Evolutionary conservation across 208 protist species (phyloP), one percentile per base, ranked within the genome.

Genomic region (Acanthamoeba pearcei): DNA sequence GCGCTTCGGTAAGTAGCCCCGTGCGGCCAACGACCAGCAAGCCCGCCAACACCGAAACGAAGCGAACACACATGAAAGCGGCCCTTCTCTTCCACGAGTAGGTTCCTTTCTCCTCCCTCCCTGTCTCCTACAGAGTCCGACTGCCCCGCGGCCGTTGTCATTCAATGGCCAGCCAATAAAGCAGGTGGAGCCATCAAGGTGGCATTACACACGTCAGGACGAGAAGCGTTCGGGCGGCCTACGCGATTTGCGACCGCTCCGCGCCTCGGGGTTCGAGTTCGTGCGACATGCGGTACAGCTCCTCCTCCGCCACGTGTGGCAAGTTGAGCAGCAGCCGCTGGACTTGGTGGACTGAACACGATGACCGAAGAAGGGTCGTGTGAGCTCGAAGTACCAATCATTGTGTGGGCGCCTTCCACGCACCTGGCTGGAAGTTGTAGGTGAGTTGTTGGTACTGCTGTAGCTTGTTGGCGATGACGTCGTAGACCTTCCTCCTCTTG

Each of bases 401-500:
- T 6, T 32, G 1, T n/a, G 24, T 29, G 46, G 46, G 3, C 2
- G 46, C 46, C 46, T 13, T 1, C 60, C 60, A 66, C 74, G 19
- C 24, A 83, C 74, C 74, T 32, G 74, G 74, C 46, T 83, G 74
- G 46, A 53, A 83, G 74, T 83, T 83, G 42, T 83, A 83, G 42
- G 55, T 60, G 32, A 90, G 55, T 51, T 90, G 83, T 38, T 95
- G 91, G 94, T 93, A 91, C 27, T 46, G 57, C 70, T 95, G 94
- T 13, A 95, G 76, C 35, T 95, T 72, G 42, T 83, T 83, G 35
- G 32, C 9, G 60, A 95, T 94, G 76, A 95, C 72, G 8, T 62
- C 55, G 82, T 78, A 94, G 57, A 91, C 29, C 32, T 85, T 57
- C 9, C 82, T 91, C 9, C 95, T 76, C 86, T 96, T 96, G 55